These are phyloP conservation scores for Hibiscus syriacus DNA, from an alignment of 345 rosid species.

Conservation along the genomic window DNA sequence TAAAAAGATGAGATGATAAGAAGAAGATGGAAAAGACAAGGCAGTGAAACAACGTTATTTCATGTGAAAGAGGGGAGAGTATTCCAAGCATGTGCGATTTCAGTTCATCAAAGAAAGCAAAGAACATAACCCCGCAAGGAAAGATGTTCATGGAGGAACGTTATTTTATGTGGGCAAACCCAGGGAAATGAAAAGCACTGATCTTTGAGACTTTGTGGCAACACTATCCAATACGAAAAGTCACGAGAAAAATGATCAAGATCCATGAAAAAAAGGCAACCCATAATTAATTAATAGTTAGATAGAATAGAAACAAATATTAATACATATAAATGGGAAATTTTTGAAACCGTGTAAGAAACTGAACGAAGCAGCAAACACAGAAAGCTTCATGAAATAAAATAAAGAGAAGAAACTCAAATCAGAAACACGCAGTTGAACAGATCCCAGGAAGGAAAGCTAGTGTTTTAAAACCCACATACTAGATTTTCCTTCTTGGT, in stretches of 20 bases:
- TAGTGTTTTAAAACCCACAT: neutral
- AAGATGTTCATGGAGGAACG: constrained; percentile 20
- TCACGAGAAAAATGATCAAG: constrained; percentile 14
- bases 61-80: constrained; percentile 40
- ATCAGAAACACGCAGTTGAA: neutral
- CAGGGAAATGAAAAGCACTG: constrained; percentile 4
- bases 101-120: constrained; percentile 33
- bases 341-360: neutral
- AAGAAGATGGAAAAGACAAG: neutral
- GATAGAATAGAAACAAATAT: too few relatives aligned
- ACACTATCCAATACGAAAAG: neutral
- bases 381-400: neutral
- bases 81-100: constrained; percentile 27
- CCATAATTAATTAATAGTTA: constrained; percentile 11
- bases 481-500: constrained; percentile 5
- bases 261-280: constrained; percentile 3
- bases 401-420: neutral
- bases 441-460: constrained; percentile 1
- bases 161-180: constrained; percentile 45
- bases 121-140: constrained; percentile 31
- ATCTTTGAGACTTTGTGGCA: constrained; percentile 9
- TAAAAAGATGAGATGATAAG: constrained; percentile 11
- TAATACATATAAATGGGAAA: neutral
- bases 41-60: constrained; percentile 43
- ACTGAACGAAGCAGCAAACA: neutral